Percentiles rank a stretch among this genome's conserved stretches.
phyloP scores from a whole-genome alignment of 2,329 filamentous ascomycete species.

The Exophiala viscosa region DNA sequence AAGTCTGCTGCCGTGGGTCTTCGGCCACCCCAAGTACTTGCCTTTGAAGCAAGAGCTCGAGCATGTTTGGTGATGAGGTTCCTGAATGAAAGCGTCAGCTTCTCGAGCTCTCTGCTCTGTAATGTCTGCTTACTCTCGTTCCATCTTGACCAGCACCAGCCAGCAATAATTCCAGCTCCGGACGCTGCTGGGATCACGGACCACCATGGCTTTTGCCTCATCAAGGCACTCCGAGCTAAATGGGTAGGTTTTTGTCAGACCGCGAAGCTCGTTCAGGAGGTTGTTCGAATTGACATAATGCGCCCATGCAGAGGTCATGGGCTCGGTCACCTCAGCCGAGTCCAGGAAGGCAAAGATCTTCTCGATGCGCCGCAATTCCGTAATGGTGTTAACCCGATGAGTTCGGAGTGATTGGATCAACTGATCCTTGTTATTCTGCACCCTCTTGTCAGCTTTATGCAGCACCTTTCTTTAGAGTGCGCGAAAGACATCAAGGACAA shows the following conservation, averaged over 20 bases:
- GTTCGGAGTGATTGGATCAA: conserved; percentile 62
- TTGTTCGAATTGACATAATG: conserved; percentile 70
- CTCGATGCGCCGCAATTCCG: conserved; percentile 68
- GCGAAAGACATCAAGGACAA: conserved; percentile 11
- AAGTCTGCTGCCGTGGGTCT: conserved; percentile 55
- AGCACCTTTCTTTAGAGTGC: conserved; percentile 4
- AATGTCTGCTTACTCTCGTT: conserved; percentile 54
- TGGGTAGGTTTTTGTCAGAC: conserved; percentile 64
- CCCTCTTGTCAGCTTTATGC: conserved; percentile 4
- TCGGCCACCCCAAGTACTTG: conserved; percentile 66
- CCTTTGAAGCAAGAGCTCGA: conserved; percentile 56
- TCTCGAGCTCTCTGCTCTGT: neutral
- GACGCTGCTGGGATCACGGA: conserved; percentile 61
- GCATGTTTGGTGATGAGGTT: conserved; percentile 61
- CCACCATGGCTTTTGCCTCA: conserved; percentile 63
- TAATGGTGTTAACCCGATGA: conserved; percentile 69
- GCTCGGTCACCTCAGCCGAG: conserved; percentile 57
- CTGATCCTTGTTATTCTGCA: conserved; percentile 48
- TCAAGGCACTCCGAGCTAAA: conserved; percentile 63
- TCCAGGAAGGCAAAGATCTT: conserved; percentile 58
- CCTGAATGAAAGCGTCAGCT: conserved; percentile 36
- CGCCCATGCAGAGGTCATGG: conserved; percentile 68
- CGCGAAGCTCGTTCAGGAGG: conserved; percentile 65
- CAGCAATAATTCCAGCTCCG: conserved; percentile 74
- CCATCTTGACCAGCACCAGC: conserved; percentile 65